Evolutionary conservation across 2,329 filamentous ascomycete species (phyloP).

Genomic region (Verticillium tricorpus): DNA sequence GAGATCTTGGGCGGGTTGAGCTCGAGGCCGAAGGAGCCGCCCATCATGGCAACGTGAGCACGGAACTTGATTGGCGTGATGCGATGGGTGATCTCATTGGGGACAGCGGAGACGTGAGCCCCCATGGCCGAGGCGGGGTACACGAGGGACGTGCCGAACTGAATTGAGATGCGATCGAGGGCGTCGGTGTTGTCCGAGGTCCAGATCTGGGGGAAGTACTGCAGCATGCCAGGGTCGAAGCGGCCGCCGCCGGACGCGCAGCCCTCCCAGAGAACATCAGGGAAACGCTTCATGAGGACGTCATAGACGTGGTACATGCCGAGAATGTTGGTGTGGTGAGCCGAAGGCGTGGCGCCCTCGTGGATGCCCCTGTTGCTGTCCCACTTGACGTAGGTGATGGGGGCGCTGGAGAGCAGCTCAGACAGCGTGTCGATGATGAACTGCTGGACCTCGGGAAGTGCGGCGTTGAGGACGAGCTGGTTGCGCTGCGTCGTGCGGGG

Average conservation of each 20-base stretch:
- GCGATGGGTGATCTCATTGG: constrained; percentile 53
- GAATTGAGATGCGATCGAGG: constrained; percentile 55
- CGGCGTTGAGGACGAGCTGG: constrained; percentile 59
- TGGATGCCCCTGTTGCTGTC: constrained; percentile 64
- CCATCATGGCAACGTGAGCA: constrained; percentile 64
- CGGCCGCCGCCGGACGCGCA: constrained; percentile 62
- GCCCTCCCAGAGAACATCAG: constrained; percentile 60
- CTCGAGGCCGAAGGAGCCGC: constrained; percentile 62
- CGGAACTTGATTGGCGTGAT: constrained; percentile 55
- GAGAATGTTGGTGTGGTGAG: constrained; percentile 56
- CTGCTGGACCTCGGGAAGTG: constrained; percentile 56
- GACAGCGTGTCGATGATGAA: constrained; percentile 55
- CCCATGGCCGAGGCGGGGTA: constrained; percentile 62
- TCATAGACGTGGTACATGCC: constrained; percentile 61
- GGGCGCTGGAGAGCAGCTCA: constrained; percentile 45
- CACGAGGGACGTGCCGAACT: constrained; percentile 58
- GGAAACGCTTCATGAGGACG: constrained; percentile 53
- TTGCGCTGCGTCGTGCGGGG: constrained; percentile 50
- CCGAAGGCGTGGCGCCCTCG: constrained; percentile 49
- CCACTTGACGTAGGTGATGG: constrained; percentile 62
- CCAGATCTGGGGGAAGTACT: constrained; percentile 64
- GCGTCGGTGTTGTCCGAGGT: constrained; percentile 63
- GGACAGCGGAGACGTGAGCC: constrained; percentile 58
- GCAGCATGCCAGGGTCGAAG: constrained; percentile 58
- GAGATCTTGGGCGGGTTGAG: constrained; percentile 50